These are phyloP conservation scores for Crotalaria pallida DNA, from an alignment of 306 rosid genomes.

Conservation along the genomic window DNA sequence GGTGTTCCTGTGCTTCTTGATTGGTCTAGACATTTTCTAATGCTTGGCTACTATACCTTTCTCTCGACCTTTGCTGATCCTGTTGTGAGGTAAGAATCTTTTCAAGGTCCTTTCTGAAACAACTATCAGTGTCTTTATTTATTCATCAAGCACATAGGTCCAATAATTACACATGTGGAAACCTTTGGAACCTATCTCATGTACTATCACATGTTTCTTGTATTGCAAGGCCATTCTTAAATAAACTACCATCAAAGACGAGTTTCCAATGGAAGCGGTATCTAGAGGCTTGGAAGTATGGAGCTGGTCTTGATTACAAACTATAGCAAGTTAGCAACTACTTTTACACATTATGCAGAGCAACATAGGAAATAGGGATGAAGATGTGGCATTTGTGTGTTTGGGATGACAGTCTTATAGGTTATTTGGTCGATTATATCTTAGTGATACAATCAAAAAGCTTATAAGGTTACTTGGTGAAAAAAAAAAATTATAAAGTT, in stretches of 20 bases:
- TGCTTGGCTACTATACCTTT: conserved; percentile 76
- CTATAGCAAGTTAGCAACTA: conserved; percentile 36
- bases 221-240: conserved; percentile 51
- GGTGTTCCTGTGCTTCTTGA: conserved; percentile 82
- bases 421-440: no score
- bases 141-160: not conserved
- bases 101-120: not conserved
- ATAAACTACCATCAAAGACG: conserved; percentile 48
- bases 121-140: not conserved
- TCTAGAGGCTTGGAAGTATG: conserved; percentile 94
- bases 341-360: not conserved
- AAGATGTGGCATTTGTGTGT: not conserved
- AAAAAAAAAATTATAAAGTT: no score
- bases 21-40: conserved; percentile 76
- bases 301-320: conserved; percentile 92
- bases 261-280: conserved; percentile 66
- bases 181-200: not conserved
- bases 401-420: no score
- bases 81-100: conserved; percentile 51
- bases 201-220: conserved; percentile 11
- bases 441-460: no score
- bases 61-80: conserved; percentile 72
- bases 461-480: no score
- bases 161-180: not conserved
- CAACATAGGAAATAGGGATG: not conserved